Evolutionary conservation across 257 asterid species (phyloP).

Genomic region (Linderniella brevidens): DNA sequence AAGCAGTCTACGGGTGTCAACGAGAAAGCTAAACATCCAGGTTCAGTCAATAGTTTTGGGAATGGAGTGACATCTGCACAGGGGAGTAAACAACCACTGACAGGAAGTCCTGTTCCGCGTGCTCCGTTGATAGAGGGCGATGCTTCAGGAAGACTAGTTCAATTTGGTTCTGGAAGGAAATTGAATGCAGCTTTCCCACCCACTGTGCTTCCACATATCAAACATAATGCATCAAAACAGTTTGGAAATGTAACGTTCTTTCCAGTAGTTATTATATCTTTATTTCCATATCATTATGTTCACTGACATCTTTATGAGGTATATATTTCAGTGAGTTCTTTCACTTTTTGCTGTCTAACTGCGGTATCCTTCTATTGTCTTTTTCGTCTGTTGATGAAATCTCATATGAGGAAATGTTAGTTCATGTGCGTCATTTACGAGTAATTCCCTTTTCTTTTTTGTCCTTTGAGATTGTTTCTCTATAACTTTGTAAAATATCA

Average conservation of each 20-base stretch:
- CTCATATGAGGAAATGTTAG: no score
- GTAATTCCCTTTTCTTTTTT: background rate
- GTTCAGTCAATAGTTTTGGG: constrained; percentile 22
- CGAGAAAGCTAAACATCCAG: constrained; percentile 23
- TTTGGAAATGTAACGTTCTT: constrained; percentile 46
- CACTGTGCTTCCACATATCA: constrained; percentile 18
- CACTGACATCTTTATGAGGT: no score
- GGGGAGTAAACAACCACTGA: constrained; percentile 18
- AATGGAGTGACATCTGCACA: constrained; percentile 17
- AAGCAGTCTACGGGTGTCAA: constrained; percentile 21
- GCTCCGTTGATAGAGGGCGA: constrained; percentile 18
- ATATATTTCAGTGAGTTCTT: no score
- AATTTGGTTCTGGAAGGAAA: constrained; percentile 24
- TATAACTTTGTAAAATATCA: background rate
- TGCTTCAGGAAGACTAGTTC: constrained; percentile 25
- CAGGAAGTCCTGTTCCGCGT: constrained; percentile 22
- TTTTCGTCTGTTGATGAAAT: no score
- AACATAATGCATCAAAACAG: constrained; percentile 39
- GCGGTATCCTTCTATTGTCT: no score
- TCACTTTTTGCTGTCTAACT: no score
- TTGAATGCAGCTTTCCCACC: constrained; percentile 15
- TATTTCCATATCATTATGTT: background rate
- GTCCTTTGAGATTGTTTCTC: background rate
- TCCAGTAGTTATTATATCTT: background rate
- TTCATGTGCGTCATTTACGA: no score